Evolutionary conservation across 768 basidiomycete genomes (phyloP), one percentile per base, ranked within the genome.

Genomic region (Pisolithus tinctorius): DNA sequence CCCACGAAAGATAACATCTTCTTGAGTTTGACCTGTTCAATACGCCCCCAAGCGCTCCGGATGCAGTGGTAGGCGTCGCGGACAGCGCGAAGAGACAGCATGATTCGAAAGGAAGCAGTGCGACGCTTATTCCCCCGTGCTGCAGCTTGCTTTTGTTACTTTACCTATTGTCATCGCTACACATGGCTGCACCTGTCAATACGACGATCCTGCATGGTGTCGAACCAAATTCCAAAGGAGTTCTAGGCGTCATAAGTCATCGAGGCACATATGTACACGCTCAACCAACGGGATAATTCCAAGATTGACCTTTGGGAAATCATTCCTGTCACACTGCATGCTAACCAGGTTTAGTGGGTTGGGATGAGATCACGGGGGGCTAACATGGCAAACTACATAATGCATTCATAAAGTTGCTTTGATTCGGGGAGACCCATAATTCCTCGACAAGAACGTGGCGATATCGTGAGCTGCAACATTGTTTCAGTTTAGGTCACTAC

Each of bases 11-110:
- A 92, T 57, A 91, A 0, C 82, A 86, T 58, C 66, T 86, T n/a
- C 74, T 95, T 25, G 83, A 85, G 63, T 93, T 95, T 60, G 86
- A 95, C 58, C 91, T 92, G 8, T 70, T 94, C 40, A 74, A 76
- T 52, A 83, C 86, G 13, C 82, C 85, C 2, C 83, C 88, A 1
- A 74, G 77, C 2, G 75, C 86, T 45, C 69, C 93, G 29, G 86
- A 91, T 59, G 81, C 79, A 30, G 73, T 90, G 7, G 83, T 88
- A 48, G 88, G 87, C 4, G 86, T 92, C 53, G 81, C 86, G 0
- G 81, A 84, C 50, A 86, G 84, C 80, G 79, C 58, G 76, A 81
- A 43, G 88, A 91, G 55, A 86, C 89, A 81, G 75, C 79, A 4
- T 71, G 80, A 52, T 70, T 91, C 29, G 80, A 34, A 80, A 82